Evolutionary conservation across 1,284 basidiomycete genomes (phyloP), one percentile per base, ranked within the genome.

Genomic region (Trametes versicolor): DNA sequence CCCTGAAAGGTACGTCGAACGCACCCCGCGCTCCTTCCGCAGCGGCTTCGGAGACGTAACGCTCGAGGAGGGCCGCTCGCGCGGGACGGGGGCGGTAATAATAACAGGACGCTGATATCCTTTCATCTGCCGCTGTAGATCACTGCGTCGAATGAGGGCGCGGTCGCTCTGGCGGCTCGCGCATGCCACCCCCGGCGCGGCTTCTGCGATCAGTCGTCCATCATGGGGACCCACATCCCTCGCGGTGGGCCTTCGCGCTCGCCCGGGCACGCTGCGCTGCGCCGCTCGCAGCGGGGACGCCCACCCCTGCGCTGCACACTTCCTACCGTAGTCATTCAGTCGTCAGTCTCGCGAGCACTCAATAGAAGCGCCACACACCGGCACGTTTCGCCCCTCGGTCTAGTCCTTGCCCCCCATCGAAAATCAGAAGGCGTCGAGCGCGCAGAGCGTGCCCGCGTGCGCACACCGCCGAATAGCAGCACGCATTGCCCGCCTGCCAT

Each of bases 1-100:
- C 95, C 52, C 81, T 96, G 74, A 82, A 87, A 83, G 90, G 90
- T 89, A 74, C 75, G 88, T 76, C 69, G 60, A 23, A 32, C 29
- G 52, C 56, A 47, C 37, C 53, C 17, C 34, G 27, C 23, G 29
- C 17, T 41, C 32, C 45, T 47, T 47, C 34, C 47, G 41, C 48
- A 56, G 67, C 64, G 63, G 66, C 61, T 60, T 41, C 57, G 51
- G 37, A 37, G 29, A 39, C 43, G n/a, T 39, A n/a, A 34, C 41
- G 41, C 19, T 43, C 41, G 41, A 41, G 39, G 39, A 41, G 39
- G 6, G 51, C 41, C n/a, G n/a, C n/a, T n/a, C n/a, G 48, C 37
- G 53, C 64, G 62, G 60, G 58, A 39, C 39, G 59, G 62, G 63
- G 60, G 34, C 39, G 55, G 66, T 32, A 63, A 63, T 58, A 65